Conservation (phyloP, 2,329 filamentous ascomycete genomes). For the Aspergillus cejpii region DNA sequence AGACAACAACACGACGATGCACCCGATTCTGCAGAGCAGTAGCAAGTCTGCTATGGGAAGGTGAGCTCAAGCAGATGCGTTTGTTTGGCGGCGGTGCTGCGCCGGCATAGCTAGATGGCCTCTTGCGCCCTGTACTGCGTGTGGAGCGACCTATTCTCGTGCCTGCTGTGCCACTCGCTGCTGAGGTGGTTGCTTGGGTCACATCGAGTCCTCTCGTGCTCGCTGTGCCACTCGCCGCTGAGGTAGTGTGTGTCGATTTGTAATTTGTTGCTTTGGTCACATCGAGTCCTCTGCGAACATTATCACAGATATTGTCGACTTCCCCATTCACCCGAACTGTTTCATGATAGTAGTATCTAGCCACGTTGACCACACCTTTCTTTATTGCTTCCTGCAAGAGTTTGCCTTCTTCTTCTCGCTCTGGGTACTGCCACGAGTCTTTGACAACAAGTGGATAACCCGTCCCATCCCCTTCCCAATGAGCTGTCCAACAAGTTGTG, state of each 20-base stretch:
- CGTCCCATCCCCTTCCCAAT: conserved; percentile 29
- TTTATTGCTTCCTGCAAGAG: conserved; percentile 20
- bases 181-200: not conserved
- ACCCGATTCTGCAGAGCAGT: conserved; percentile 30
- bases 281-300: conserved; percentile 1
- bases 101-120: conserved; percentile 16
- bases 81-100: conserved; percentile 16
- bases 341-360: conserved; percentile 22
- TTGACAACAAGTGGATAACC: conserved; percentile 34
- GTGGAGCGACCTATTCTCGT: conserved; percentile 2
- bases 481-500: conserved; percentile 43
- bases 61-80: conserved; percentile 11
- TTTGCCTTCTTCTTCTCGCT: conserved; percentile 23
- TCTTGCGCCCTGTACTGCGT: conserved; percentile 10
- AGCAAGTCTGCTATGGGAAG: conserved; percentile 2
- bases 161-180: not conserved
- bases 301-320: not conserved
- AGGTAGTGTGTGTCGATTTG: too few species aligned
- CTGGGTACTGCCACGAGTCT: conserved; percentile 26
- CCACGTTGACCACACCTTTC: conserved; percentile 21
- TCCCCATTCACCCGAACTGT: not conserved
- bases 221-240: not conserved
- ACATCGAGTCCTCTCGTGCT: conserved; percentile 1
- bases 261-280: not conserved
- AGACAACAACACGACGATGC: conserved; percentile 38